phyloP scores from a whole-genome alignment of 805 yeast genomes.

The Zygoascus ofunaensis region DNA sequence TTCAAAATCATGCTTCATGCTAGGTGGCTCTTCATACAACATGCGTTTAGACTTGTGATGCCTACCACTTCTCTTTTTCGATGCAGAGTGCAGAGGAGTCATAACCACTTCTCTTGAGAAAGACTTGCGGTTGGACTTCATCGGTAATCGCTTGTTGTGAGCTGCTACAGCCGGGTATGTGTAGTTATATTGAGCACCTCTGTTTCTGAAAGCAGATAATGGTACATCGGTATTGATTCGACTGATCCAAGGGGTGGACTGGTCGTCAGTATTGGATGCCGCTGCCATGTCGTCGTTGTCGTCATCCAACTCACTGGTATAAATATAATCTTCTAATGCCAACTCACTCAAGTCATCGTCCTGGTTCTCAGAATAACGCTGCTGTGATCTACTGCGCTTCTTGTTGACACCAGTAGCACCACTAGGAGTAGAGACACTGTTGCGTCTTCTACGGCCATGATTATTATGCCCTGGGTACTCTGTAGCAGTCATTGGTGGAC shows the following conservation, averaged over 20 bases:
- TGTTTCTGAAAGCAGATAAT: constrained; percentile 82
- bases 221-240: constrained; percentile 51
- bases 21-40: constrained; percentile 8
- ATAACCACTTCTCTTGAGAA: constrained; percentile 20
- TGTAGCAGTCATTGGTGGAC: constrained; percentile 34
- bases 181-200: constrained; percentile 36
- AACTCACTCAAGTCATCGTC: constrained; percentile 36
- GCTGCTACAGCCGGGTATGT: neutral
- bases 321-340: constrained; percentile 71
- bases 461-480: neutral
- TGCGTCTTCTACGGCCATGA: neutral
- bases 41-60: constrained; percentile 10
- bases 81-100: constrained; percentile 23
- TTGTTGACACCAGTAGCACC: constrained; percentile 1
- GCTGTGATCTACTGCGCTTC: constrained; percentile 14
- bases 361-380: constrained; percentile 10
- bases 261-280: constrained; percentile 15
- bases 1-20: constrained; percentile 9
- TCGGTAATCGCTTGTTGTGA: neutral
- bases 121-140: constrained; percentile 4
- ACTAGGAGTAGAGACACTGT: constrained; percentile 16
- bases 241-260: constrained; percentile 26
- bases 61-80: constrained; percentile 15
- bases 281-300: constrained; percentile 33
- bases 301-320: constrained; percentile 72